Evolutionary conservation across 1,139 yeast species (phyloP).

Genomic region (Sugiyamaella paludigena): DNA sequence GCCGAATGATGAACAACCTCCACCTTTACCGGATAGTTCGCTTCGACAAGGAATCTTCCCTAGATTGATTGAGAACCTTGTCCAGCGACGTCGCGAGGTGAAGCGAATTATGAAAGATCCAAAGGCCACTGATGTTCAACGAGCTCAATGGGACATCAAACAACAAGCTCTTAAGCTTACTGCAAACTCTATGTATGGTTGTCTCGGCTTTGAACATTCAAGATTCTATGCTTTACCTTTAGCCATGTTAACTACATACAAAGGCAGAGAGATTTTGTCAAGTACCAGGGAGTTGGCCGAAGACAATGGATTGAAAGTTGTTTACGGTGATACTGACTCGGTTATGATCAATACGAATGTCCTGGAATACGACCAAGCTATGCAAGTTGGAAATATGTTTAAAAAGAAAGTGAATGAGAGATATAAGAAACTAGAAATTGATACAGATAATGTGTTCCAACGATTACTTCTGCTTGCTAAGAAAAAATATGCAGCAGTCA

Average conservation of each 20-base stretch:
- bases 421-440: slow-evolving; percentile 84
- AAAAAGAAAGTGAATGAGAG: slow-evolving; percentile 84
- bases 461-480: slow-evolving; percentile 87
- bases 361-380: slow-evolving; percentile 65
- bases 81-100: slow-evolving; percentile 89
- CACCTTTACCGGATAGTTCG: slow-evolving; percentile 63
- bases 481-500: slow-evolving; percentile 96
- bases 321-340: slow-evolving; percentile 98
- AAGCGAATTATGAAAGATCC: slow-evolving; percentile 81
- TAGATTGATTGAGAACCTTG: slow-evolving; percentile 74
- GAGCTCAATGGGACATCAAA: slow-evolving; percentile 71
- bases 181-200: slow-evolving; percentile 99
- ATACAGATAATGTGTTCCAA: slow-evolving; percentile 89
- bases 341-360: slow-evolving; percentile 97
- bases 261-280: slow-evolving; percentile 94
- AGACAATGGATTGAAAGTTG: slow-evolving; percentile 73
- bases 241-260: slow-evolving; percentile 92
- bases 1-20: slow-evolving; percentile 62
- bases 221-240: slow-evolving; percentile 94
- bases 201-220: slow-evolving; percentile 89
- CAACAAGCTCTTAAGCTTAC: slow-evolving; percentile 96
- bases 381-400: slow-evolving; percentile 80
- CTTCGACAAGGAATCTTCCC: slow-evolving; percentile 81
- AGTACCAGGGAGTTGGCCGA: slow-evolving; percentile 94
- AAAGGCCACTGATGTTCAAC: slow-evolving; percentile 61